A percentile compares a stretch with the other conserved stretches of the same genome.
These are phyloP conservation scores for Eucalyptus dawsonii DNA, from an alignment of 345 rosid genomes.

Conservation along the genomic window DNA sequence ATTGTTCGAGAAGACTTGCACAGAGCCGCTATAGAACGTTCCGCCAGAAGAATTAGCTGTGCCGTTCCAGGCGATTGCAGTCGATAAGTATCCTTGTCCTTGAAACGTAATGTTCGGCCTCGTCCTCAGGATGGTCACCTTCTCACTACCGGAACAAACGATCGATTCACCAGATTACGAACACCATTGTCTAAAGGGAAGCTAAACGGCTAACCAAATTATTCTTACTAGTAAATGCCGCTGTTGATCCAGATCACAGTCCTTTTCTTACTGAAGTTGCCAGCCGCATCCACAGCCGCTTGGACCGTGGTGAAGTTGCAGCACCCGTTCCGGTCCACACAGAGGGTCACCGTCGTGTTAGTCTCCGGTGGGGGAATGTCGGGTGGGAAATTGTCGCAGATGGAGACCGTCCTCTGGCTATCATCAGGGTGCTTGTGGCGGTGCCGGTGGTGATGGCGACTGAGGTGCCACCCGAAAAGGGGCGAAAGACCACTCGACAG, in stretches of 20 bases:
- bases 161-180: neutral
- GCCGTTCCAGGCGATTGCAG: slow-evolving; percentile 86
- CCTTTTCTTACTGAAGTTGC: slow-evolving; percentile 42
- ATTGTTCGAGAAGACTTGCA: slow-evolving; percentile 68
- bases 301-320: slow-evolving; percentile 87
- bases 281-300: slow-evolving; percentile 55
- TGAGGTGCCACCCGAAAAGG: neutral
- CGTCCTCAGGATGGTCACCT: slow-evolving; percentile 42
- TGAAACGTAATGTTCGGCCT: slow-evolving; percentile 80
- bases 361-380: slow-evolving; percentile 65
- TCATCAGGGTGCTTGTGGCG: neutral
- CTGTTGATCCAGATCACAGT: slow-evolving; percentile 71
- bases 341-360: slow-evolving; percentile 39
- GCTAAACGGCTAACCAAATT: neutral
- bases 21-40: slow-evolving; percentile 68
- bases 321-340: slow-evolving; percentile 74
- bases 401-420: slow-evolving; percentile 9
- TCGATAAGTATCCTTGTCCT: slow-evolving; percentile 75
- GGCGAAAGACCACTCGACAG: neutral
- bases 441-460: neutral
- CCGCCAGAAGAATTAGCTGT: slow-evolving; percentile 70
- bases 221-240: slow-evolving; percentile 60
- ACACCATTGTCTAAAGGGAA: neutral
- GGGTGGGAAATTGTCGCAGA: slow-evolving; percentile 67
- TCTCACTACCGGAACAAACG: slow-evolving; percentile 35